Conservation (phyloP, 164 flowering plant genomes). For the Magnolia sinica region DNA sequence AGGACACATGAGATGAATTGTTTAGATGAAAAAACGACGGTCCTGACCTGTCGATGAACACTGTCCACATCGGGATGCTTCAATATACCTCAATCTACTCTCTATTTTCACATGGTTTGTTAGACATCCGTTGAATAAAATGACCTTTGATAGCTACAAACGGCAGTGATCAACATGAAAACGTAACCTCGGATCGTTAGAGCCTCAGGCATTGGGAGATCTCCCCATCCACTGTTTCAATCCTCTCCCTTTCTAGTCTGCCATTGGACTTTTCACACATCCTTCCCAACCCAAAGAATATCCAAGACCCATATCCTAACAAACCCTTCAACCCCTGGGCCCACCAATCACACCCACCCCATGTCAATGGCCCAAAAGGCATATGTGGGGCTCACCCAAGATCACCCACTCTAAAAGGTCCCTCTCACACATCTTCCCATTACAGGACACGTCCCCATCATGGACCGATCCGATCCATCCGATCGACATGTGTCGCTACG, state of each 20-base stretch:
- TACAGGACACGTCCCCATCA: background rate
- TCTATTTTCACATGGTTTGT: background rate
- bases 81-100: background rate
- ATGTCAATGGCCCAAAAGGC: background rate
- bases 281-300: background rate
- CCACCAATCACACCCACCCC: background rate
- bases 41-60: background rate
- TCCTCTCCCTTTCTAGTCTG: background rate
- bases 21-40: background rate
- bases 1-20: background rate
- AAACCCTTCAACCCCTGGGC: background rate
- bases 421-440: background rate
- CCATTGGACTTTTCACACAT: background rate
- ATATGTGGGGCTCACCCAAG: too few relatives aligned
- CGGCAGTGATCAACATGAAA: constrained; percentile 1
- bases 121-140: background rate
- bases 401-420: background rate
- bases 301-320: background rate
- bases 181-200: constrained; percentile 1
- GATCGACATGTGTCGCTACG: background rate
- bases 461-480: background rate
- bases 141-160: background rate
- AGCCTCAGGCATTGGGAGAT: background rate
- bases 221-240: background rate
- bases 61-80: background rate